Evolutionary conservation across 352 stramenopile species (phyloP).

Genomic region (Phytophthora ramorum): DNA sequence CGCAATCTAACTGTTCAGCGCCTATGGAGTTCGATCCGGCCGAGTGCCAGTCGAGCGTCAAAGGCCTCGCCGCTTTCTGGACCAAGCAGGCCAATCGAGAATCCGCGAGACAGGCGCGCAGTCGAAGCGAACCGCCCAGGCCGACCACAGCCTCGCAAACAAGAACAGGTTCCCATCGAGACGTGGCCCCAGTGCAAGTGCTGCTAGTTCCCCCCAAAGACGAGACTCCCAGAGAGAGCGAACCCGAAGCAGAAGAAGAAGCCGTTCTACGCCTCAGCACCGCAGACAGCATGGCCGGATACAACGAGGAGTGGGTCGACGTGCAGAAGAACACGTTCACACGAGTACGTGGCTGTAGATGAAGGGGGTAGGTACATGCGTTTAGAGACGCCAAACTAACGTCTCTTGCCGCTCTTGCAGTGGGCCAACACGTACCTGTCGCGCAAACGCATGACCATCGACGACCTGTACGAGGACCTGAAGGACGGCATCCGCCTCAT

Average conservation of each 20-base stretch:
- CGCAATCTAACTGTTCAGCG: conserved; percentile 12
- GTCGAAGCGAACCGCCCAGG: conserved; percentile 25
- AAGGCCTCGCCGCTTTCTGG: conserved; percentile 22
- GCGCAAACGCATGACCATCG: conserved; percentile 89
- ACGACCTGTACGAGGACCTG: conserved; percentile 91
- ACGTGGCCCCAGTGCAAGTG: conserved; percentile 25
- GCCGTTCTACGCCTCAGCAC: conserved; percentile 11
- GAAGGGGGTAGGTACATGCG: not conserved
- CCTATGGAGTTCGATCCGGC: conserved; percentile 19
- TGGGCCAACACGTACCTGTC: conserved; percentile 93
- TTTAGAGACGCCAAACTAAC: conserved; percentile 12
- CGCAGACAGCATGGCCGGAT: conserved; percentile 59
- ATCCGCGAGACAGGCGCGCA: conserved; percentile 31
- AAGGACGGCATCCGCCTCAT: conserved; percentile 89
- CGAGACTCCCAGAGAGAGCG: not conserved
- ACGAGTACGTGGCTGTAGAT: conserved; percentile 51
- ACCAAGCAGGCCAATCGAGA: conserved; percentile 23
- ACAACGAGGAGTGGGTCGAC: conserved; percentile 88
- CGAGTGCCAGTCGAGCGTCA: conserved; percentile 16
- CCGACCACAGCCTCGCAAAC: conserved; percentile 19
- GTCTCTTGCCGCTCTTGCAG: conserved; percentile 34
- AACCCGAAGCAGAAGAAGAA: conserved; percentile 3
- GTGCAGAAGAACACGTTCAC: conserved; percentile 94
- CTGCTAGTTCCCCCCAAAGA: conserved; percentile 14
- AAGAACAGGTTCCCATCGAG: conserved; percentile 12